A percentile compares a stretch with the other conserved stretches of the same genome.
Evolutionary conservation across 306 rosid species (phyloP).

Genomic region (Cicer judaicum): DNA sequence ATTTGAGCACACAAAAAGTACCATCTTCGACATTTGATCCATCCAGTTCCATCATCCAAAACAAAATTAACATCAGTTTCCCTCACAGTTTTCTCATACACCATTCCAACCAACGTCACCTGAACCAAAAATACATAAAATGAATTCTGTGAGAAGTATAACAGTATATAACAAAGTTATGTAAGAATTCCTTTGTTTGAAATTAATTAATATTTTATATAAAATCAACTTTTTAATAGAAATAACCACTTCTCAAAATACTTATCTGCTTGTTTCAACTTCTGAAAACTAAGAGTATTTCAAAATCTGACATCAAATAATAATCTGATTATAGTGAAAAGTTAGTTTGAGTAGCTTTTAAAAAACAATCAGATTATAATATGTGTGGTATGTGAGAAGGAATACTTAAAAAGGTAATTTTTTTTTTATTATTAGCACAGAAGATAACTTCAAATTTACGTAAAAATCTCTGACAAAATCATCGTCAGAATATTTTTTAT

Average conservation of each 20-base stretch:
- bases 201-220: too few relatives aligned
- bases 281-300: too few relatives aligned
- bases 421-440: background rate
- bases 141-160: background rate
- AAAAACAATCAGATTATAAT: background rate
- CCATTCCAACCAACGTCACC: slow-evolving; percentile 67
- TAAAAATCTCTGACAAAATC: background rate
- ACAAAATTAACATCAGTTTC: slow-evolving; percentile 69
- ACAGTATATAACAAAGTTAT: background rate
- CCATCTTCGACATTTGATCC: slow-evolving; percentile 89
- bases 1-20: slow-evolving; percentile 37
- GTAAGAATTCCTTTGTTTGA: background rate
- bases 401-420: background rate
- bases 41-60: slow-evolving; percentile 91
- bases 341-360: background rate
- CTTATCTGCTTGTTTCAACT: too few relatives aligned
- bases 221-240: background rate
- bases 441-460: background rate
- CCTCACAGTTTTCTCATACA: slow-evolving; percentile 75
- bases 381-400: background rate
- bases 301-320: too few relatives aligned
- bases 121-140: slow-evolving; percentile 38
- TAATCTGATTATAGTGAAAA: too few relatives aligned
- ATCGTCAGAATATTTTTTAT: background rate
- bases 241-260: too few relatives aligned